Percentiles rank a stretch among this genome's conserved stretches.
Conservation (phyloP, 768 basidiomycete species). For the Podaxis sp. region DNA sequence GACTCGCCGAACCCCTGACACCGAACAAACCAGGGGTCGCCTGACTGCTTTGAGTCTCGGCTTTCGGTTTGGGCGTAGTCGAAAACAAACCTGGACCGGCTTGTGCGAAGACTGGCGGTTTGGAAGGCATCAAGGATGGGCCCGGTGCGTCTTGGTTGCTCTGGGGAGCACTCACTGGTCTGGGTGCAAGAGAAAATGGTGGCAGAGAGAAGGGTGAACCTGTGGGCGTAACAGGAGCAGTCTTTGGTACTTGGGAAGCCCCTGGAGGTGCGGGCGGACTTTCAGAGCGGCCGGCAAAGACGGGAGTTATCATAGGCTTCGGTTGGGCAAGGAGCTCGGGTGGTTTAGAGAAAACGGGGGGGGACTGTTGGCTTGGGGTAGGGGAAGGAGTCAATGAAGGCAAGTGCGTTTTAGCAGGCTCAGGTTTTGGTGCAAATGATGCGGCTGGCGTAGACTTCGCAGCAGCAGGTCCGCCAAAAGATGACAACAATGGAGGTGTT, state of each 20-base stretch:
- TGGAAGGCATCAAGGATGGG: neutral
- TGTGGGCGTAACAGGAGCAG: neutral
- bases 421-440: slow-evolving; percentile 12
- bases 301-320: slow-evolving; percentile 6
- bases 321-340: slow-evolving; percentile 10
- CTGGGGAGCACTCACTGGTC: slow-evolving; percentile 2
- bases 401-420: slow-evolving; percentile 16
- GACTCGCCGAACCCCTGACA: neutral
- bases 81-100: neutral
- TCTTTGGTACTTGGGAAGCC: neutral
- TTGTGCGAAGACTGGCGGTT: neutral
- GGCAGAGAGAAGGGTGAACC: slow-evolving; percentile 12
- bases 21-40: neutral
- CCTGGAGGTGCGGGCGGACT: slow-evolving; percentile 1
- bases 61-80: neutral
- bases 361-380: neutral
- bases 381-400: slow-evolving; percentile 15
- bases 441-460: neutral
- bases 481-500: slow-evolving; percentile 48
- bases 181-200: slow-evolving; percentile 5
- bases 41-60: neutral
- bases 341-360: slow-evolving; percentile 14
- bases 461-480: slow-evolving; percentile 14
- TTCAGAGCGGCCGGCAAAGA: neutral
- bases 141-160: neutral